Evolutionary conservation across 2,329 filamentous ascomycete genomes (phyloP).

Genomic region (Geosmithia putterillii): DNA sequence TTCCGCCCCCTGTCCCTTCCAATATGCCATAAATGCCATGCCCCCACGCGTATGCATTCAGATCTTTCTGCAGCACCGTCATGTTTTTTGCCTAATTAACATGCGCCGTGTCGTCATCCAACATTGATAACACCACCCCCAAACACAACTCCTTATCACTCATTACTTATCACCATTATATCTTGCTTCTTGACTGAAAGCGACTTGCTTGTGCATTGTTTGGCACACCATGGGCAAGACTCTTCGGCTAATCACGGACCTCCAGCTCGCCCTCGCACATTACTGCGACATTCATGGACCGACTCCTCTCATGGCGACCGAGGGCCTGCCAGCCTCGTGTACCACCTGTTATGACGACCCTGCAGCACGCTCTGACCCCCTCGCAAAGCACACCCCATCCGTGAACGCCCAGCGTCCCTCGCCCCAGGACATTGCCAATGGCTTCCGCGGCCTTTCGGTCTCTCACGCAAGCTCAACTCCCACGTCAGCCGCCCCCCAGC

Average conservation of each 20-base stretch:
- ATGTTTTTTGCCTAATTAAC: background rate
- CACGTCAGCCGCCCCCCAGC: slow-evolving; percentile 20
- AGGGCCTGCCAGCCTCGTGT: slow-evolving; percentile 50
- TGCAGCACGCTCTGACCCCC: slow-evolving; percentile 10
- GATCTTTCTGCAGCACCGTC: slow-evolving; percentile 26
- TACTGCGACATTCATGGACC: slow-evolving; percentile 61
- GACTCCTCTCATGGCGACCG: slow-evolving; percentile 58
- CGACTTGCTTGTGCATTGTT: slow-evolving; percentile 1
- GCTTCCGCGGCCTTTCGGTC: slow-evolving; percentile 34
- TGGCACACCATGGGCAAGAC: slow-evolving; percentile 13
- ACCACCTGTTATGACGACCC: slow-evolving; percentile 40
- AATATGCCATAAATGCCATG: background rate
- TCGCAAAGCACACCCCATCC: background rate
- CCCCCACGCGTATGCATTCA: background rate
- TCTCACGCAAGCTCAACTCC: slow-evolving; percentile 29
- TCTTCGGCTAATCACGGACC: slow-evolving; percentile 16
- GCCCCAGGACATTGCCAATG: slow-evolving; percentile 23
- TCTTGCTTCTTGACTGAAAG: background rate
- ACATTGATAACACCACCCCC: background rate
- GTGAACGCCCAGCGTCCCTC: slow-evolving; percentile 15
- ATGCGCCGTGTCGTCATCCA: background rate
- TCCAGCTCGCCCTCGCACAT: slow-evolving; percentile 57
- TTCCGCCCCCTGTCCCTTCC: no score
- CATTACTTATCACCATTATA: background rate
- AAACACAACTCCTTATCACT: background rate